phyloP scores from a whole-genome alignment of 805 yeast genomes.

The Myxozyma lipomycoides region DNA sequence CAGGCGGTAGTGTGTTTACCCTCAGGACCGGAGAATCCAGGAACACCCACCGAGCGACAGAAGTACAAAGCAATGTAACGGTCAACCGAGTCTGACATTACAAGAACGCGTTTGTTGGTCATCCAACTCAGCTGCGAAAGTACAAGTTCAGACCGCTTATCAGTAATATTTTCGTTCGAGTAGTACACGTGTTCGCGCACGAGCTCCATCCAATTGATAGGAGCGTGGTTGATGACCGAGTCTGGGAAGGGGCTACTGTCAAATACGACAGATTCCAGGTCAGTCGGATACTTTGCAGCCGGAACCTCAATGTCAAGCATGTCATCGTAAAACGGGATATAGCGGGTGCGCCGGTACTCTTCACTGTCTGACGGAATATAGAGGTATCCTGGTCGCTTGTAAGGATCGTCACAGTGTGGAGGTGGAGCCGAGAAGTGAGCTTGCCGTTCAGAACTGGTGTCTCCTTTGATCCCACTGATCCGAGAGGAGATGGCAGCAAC shows the following conservation, averaged over 20 bases:
- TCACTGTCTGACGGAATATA: conserved; percentile 1
- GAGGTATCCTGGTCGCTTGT: conserved; percentile 10
- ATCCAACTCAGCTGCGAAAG: conserved; percentile 8
- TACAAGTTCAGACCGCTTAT: conserved; percentile 1
- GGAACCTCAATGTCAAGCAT: conserved; percentile 3
- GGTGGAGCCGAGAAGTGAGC: not conserved
- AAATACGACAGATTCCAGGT: not conserved
- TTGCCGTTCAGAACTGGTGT: not conserved
- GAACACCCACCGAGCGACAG: conserved; percentile 6
- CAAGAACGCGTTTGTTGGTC: conserved; percentile 6
- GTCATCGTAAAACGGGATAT: conserved; percentile 14
- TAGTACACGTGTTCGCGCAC: conserved; percentile 5
- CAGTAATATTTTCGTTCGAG: not conserved
- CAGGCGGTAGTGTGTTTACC: conserved; percentile 17
- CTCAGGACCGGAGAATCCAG: not conserved
- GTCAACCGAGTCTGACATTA: conserved; percentile 14
- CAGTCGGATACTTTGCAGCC: not conserved
- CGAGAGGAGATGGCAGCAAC: not conserved
- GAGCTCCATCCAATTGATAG: conserved; percentile 10
- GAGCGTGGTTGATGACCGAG: conserved; percentile 5
- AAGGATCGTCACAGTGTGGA: conserved; percentile 1
- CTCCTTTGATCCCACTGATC: not conserved
- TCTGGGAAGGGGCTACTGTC: not conserved
- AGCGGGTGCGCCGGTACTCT: not conserved
- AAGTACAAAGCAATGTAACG: conserved; percentile 6